These are phyloP conservation scores for Penicillium soppii DNA, from an alignment of 495 filamentous ascomycete species.

Conservation along the genomic window DNA sequence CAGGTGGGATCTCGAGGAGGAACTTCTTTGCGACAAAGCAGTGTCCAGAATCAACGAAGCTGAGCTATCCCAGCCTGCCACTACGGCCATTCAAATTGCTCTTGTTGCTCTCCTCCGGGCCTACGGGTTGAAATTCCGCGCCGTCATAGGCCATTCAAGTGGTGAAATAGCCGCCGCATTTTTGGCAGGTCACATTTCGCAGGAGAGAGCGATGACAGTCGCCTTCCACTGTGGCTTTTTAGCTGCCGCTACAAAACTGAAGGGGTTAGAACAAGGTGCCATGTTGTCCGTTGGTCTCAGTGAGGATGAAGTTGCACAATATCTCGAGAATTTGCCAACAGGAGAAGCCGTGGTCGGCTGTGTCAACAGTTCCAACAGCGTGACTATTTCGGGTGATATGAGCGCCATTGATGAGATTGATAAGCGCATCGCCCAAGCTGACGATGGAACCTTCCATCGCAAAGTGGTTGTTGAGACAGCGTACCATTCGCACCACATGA, in stretches of 20 bases:
- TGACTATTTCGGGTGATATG: too few relatives aligned
- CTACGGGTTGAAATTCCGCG: constrained; percentile 28
- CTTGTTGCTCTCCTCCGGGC: constrained; percentile 33
- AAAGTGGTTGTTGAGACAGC: too few relatives aligned
- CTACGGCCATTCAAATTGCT: constrained; percentile 37
- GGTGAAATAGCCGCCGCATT: constrained; percentile 42
- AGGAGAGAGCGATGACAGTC: not conserved
- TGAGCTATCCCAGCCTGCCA: constrained; percentile 31
- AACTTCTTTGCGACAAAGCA: too few relatives aligned
- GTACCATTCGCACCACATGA: too few relatives aligned
- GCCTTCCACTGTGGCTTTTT: not conserved
- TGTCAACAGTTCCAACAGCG: too few relatives aligned
- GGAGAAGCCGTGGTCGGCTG: too few relatives aligned
- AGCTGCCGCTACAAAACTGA: not conserved
- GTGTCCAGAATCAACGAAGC: constrained; percentile 21
- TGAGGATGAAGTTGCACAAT: not conserved
- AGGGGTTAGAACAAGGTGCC: not conserved
- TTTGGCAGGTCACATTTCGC: not conserved
- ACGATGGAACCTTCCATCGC: too few relatives aligned
- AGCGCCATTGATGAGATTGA: too few relatives aligned
- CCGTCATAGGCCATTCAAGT: constrained; percentile 37
- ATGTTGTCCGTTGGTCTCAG: not conserved
- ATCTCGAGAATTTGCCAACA: too few relatives aligned
- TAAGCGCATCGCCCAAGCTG: too few relatives aligned
- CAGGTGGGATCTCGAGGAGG: too few relatives aligned